Percentiles rank a stretch among this genome's conserved stretches.
Conservation (phyloP, 495 filamentous ascomycete species). For the Penicillium manginii region DNA sequence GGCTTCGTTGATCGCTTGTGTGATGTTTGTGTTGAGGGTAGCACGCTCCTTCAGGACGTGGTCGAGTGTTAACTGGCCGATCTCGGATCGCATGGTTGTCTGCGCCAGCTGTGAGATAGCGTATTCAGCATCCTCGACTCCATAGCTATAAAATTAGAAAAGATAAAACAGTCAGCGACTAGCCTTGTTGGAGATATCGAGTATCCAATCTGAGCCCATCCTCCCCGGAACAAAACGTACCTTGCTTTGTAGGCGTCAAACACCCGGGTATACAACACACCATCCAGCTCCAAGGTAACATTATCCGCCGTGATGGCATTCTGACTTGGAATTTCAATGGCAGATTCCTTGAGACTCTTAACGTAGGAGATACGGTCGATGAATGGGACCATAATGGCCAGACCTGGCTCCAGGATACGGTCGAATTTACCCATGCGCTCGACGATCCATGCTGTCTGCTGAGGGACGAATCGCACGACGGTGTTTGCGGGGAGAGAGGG, state of each 20-base stretch:
- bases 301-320: conserved; percentile 98
- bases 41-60: conserved; percentile 97
- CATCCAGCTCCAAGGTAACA: conserved; percentile 94
- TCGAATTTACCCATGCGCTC: conserved; percentile 98
- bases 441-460: conserved; percentile 99
- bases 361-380: conserved; percentile 97
- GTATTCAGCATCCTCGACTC: conserved; percentile 98
- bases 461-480: conserved; percentile 93
- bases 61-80: conserved; percentile 93
- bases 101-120: conserved; percentile 97
- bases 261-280: conserved; percentile 90
- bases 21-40: conserved; percentile 95
- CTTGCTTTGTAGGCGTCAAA: conserved; percentile 98
- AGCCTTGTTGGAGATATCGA: neutral
- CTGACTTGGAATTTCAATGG: conserved; percentile 94
- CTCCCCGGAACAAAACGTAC: conserved; percentile 43
- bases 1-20: conserved; percentile 95
- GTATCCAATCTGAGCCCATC: neutral
- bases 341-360: conserved; percentile 93
- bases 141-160: conserved; percentile 64
- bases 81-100: conserved; percentile 98
- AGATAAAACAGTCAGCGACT: no score
- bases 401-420: conserved; percentile 85
- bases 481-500: conserved; percentile 84
- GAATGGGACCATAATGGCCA: conserved; percentile 88